phyloP scores from a whole-genome alignment of 176 grass and related monocot species.

The Zoysia pacifica region DNA sequence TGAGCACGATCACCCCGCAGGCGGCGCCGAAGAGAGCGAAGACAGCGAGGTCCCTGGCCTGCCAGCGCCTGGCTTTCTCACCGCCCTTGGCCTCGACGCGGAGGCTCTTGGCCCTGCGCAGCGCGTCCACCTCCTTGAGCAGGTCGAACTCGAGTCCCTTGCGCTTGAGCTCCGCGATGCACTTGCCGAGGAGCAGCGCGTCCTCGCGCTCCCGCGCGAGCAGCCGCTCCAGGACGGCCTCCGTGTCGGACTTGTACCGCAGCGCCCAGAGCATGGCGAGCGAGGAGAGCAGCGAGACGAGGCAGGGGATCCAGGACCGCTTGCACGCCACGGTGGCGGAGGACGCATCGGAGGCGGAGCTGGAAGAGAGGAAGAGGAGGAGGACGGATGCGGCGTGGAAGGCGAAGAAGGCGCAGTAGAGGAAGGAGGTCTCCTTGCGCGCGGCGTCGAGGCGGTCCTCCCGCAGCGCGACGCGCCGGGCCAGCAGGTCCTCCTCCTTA shows the following conservation, averaged over 20 bases:
- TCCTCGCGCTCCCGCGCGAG: constrained; percentile 84
- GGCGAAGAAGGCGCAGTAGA: constrained; percentile 86
- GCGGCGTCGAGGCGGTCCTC: constrained; percentile 73
- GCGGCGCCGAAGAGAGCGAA: constrained; percentile 53
- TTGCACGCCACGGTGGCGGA: constrained; percentile 8
- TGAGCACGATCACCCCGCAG: constrained; percentile 67
- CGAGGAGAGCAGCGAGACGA: constrained; percentile 74
- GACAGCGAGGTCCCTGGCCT: constrained; percentile 61
- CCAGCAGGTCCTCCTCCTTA: constrained; percentile 81
- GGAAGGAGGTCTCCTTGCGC: constrained; percentile 68
- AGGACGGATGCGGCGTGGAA: constrained; percentile 76
- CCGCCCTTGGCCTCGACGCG: constrained; percentile 72
- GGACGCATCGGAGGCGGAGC: neutral
- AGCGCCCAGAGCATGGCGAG: constrained; percentile 79
- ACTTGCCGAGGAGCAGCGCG: constrained; percentile 60
- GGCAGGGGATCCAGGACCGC: constrained; percentile 76
- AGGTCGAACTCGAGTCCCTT: constrained; percentile 85
- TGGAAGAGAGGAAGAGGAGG: constrained; percentile 66
- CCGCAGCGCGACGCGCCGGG: constrained; percentile 73
- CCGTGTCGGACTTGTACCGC: constrained; percentile 86
- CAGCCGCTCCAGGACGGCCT: constrained; percentile 60
- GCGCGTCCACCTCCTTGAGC: constrained; percentile 89
- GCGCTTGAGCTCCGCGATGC: constrained; percentile 72
- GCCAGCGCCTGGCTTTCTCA: constrained; percentile 49
- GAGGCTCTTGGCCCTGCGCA: constrained; percentile 81